phyloP scores from a whole-genome alignment of 495 filamentous ascomycete genomes.

The Tuber microsphaerosporum region DNA sequence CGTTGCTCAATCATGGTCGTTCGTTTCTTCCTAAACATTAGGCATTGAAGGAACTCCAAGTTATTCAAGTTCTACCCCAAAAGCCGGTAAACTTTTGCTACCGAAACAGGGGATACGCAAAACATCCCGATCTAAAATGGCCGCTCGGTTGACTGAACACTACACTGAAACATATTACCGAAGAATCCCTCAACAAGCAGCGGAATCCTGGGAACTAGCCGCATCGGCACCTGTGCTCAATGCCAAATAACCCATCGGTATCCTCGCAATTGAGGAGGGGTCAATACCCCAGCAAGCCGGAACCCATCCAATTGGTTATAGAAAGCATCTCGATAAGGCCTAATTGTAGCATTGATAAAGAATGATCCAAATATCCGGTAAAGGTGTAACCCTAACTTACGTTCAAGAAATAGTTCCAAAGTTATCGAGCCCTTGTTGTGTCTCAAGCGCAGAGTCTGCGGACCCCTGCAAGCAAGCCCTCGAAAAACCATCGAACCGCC shows the following conservation, averaged over 20 bases:
- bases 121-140: not conserved
- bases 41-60: not conserved
- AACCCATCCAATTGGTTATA: not conserved
- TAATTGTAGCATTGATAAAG: not conserved
- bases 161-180: not conserved
- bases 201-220: not conserved
- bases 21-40: not conserved
- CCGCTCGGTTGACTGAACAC: not conserved
- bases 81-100: not conserved
- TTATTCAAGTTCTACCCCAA: not conserved
- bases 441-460: not conserved
- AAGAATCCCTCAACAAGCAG: not conserved
- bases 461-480: not conserved
- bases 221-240: not conserved
- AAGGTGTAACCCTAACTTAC: not conserved
- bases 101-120: not conserved
- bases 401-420: not conserved
- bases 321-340: not conserved
- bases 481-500: not conserved
- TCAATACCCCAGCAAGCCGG: not conserved
- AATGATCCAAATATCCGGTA: not conserved
- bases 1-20: not conserved
- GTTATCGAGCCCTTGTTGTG: not conserved
- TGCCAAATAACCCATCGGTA: not conserved
- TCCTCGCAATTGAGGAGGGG: not conserved